phyloP scores from a whole-genome alignment of 257 asterid genomes.

The Buddleja alternifolia region DNA sequence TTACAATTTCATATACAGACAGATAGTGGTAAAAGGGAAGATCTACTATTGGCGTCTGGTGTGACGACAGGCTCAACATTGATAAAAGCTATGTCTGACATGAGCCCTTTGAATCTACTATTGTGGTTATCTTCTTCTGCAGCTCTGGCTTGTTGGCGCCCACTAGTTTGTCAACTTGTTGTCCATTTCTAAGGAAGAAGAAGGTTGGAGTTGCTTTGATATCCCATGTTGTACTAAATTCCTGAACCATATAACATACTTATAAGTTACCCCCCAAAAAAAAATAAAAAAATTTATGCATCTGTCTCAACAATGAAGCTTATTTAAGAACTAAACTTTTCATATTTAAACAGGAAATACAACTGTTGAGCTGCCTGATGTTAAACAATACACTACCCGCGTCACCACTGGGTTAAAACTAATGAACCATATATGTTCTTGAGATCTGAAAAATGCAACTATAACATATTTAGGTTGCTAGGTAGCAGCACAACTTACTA shows the following conservation, averaged over 20 bases:
- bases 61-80: conserved; percentile 6
- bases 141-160: conserved; percentile 97
- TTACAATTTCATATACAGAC: conserved; percentile 35
- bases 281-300: not conserved
- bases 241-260: conserved; percentile 49
- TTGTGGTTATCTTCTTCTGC: conserved; percentile 72
- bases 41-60: conserved; percentile 5
- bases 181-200: conserved; percentile 84
- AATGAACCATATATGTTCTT: no score
- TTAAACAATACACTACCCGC: no score
- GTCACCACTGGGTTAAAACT: no score
- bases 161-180: conserved; percentile 88
- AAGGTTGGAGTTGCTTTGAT: conserved; percentile 99
- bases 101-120: conserved; percentile 52
- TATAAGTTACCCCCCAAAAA: no score
- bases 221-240: conserved; percentile 94
- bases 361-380: not conserved
- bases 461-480: conserved; percentile 1
- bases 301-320: conserved; percentile 11
- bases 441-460: no score
- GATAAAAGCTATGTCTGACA: conserved; percentile 31
- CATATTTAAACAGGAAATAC: not conserved
- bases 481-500: conserved; percentile 57
- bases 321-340: not conserved
- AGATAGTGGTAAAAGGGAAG: conserved; percentile 6